Evolutionary conservation across 2,329 filamentous ascomycete species (phyloP).

Genomic region (Colletotrichum caudatum): DNA sequence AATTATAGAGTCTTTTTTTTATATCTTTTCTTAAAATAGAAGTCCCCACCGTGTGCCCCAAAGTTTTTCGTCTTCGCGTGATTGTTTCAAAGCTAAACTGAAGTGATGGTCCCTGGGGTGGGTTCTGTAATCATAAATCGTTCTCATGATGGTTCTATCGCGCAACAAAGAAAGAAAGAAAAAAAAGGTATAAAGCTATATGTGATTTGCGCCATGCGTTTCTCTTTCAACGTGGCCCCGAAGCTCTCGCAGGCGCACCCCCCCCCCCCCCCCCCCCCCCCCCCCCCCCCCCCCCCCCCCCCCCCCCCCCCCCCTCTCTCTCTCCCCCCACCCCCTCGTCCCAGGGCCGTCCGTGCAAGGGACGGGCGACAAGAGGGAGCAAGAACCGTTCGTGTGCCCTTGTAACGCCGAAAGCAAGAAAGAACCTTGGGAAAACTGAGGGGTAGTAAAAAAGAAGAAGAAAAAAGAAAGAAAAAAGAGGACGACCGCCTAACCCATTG

Average conservation of each 20-base stretch:
- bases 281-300: too few relatives aligned
- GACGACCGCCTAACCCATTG: conserved; percentile 15
- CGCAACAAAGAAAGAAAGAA: neutral
- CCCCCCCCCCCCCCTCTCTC: too few relatives aligned
- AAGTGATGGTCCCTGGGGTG: neutral
- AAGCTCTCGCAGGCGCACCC: neutral
- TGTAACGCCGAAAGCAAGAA: neutral
- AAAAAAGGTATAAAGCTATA: conserved; percentile 19
- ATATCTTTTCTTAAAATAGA: neutral
- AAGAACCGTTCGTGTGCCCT: neutral
- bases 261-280: too few relatives aligned
- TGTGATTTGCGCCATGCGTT: conserved; percentile 19
- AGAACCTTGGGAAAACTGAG: neutral
- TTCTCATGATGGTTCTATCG: conserved; percentile 24
- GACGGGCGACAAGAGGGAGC: conserved; percentile 19
- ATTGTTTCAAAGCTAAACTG: neutral
- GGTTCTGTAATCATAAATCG: conserved; percentile 17
- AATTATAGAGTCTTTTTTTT: conserved; percentile 32
- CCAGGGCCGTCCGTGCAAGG: conserved; percentile 1
- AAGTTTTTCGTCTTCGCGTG: neutral
- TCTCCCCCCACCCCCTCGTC: too few relatives aligned
- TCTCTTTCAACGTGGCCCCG: neutral
- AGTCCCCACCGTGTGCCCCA: neutral
- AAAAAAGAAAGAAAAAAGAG: neutral
- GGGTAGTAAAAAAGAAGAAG: neutral